Conservation (phyloP, 306 rosid species). For the Carpinus viminea region DNA sequence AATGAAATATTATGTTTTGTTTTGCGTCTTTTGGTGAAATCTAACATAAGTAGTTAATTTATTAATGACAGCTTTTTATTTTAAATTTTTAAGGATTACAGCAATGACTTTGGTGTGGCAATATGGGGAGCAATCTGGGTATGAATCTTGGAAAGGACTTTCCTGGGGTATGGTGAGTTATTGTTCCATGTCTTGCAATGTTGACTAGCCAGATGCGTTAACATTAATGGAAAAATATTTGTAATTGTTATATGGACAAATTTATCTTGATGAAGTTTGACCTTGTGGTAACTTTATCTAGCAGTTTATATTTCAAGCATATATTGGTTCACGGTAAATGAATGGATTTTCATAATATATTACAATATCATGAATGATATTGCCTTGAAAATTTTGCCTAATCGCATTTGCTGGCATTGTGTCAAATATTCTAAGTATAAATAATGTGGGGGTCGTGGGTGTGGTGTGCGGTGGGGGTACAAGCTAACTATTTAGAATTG, state of each 20-base stretch:
- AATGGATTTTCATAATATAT: background rate
- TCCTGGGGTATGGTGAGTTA: conserved; percentile 93
- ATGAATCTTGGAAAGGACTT: conserved; percentile 89
- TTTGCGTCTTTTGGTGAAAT: background rate
- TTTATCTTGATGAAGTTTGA: background rate
- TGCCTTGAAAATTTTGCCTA: background rate
- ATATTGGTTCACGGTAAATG: background rate
- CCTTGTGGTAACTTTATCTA: background rate
- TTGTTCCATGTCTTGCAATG: background rate
- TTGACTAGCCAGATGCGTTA: background rate
- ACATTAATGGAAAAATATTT: background rate
- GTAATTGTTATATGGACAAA: background rate
- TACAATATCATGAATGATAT: background rate
- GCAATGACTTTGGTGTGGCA: conserved; percentile 99
- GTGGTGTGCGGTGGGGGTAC: too few relatives aligned
- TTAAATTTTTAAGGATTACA: too few relatives aligned
- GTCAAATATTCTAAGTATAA: background rate
- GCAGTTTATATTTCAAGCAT: background rate
- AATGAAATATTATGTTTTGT: background rate
- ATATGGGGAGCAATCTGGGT: conserved; percentile 75
- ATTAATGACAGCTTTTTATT: too few relatives aligned
- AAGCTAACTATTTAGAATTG: background rate
- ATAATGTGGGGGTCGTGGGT: background rate
- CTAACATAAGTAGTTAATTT: background rate
- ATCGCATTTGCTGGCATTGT: background rate